phyloP scores from a whole-genome alignment of 2,329 filamentous ascomycete species.

The Trichoderma aggressivum region DNA sequence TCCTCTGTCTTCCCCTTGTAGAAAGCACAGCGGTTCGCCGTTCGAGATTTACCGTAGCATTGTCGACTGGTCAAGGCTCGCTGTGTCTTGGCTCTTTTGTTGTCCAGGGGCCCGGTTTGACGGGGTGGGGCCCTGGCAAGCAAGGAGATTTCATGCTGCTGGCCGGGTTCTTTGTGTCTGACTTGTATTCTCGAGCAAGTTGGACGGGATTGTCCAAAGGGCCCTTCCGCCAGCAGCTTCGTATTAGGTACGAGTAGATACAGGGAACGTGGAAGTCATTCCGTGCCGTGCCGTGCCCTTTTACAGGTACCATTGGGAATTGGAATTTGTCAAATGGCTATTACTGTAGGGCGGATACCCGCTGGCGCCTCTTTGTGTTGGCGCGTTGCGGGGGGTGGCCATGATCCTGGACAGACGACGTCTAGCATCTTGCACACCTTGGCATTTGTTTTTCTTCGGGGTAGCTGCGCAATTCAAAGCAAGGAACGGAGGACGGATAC shows the following conservation, averaged over 20 bases:
- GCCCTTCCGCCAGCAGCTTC: neutral
- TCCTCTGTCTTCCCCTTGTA: neutral
- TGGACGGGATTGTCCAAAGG: neutral
- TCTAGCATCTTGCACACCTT: neutral
- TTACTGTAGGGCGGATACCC: neutral
- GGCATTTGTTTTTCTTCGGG: neutral
- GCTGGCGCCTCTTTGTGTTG: neutral
- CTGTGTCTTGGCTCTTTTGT: neutral
- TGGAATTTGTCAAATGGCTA: neutral
- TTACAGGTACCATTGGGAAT: too few relatives aligned
- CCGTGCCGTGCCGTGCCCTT: neutral
- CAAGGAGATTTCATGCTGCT: neutral
- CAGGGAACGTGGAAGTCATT: neutral
- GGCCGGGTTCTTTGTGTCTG: neutral
- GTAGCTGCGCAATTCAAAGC: neutral
- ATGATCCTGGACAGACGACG: neutral
- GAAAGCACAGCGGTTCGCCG: neutral
- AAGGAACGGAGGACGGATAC: neutral
- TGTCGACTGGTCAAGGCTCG: neutral
- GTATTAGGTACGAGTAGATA: too few relatives aligned
- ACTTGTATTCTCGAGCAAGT: neutral
- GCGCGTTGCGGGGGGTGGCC: neutral
- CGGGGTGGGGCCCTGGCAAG: neutral
- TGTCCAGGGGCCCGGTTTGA: neutral
- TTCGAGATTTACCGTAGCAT: constrained; percentile 13